Base-by-base conservation (phyloP, 495 filamentous ascomycete species). In the Podospora didyma region DNA sequence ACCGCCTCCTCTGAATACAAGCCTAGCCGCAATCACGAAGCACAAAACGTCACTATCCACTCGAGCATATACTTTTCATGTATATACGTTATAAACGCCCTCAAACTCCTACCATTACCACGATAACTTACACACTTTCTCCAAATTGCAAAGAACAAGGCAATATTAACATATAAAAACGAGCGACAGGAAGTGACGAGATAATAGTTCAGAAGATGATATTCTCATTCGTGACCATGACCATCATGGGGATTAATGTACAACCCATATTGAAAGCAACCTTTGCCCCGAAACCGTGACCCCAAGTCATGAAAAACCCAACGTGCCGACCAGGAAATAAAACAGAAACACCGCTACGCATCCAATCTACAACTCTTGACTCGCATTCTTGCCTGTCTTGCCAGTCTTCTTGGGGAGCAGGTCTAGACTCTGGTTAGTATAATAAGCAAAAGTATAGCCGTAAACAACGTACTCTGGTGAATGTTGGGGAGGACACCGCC, bases 401-500 rank as follows among this genome's bases (percentile, higher is more conserved):
- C 85, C 82, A 41, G 92, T 95, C 88, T 97, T 97, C 90, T 97
- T 96, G 74, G 92, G 92, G 20, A 97, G 87, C 46, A 97, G 89
- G 78, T 97, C 92, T 96, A 67, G 34, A 59, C 11, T n/a, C n/a
- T n/a, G 58, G 5, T 20, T 23, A 72, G 89, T 75, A 39, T 2
- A 4, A 16, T 22, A 50, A 39, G 9, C n/a, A 0, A 42, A n/a
- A 37, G 37, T 49, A 42, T 14, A 7, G 39, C 6, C 4, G n/a
- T 20, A 2, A 39, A 58, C 82, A 59, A 83, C 92, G 62, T 83
- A 96, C 92, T 97, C 76, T 95, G 90, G 82, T 97, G 92, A 62
- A 96, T 96, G 85, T 96, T 96, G 73, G 94, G 94, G 53, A 98
- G 83, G 62, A 98, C 94, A 96, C 94, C 94, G 80, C 94, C 94